Evolutionary conservation across 768 basidiomycete genomes (phyloP).

Genomic region (Kwoniella shandongensis): DNA sequence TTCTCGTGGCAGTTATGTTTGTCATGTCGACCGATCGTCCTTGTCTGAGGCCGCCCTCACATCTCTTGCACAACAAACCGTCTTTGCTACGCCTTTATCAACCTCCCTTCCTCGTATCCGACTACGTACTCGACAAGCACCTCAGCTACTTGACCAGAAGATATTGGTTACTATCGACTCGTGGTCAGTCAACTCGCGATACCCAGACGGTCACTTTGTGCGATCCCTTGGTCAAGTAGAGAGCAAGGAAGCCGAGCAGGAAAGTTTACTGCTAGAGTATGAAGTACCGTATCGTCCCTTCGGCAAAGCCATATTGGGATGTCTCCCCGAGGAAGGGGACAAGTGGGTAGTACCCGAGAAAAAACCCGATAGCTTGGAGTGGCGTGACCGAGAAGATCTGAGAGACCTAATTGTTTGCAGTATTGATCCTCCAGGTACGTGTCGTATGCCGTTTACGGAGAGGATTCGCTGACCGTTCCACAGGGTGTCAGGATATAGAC

Average conservation of each 20-base stretch:
- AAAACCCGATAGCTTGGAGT: conserved; percentile 58
- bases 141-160: conserved; percentile 82
- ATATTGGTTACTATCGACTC: conserved; percentile 92
- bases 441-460: neutral
- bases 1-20: conserved; percentile 68
- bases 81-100: conserved; percentile 92
- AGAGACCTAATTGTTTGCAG: conserved; percentile 84
- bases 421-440: conserved; percentile 88
- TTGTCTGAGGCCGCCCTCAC: conserved; percentile 74
- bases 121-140: conserved; percentile 90
- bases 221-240: conserved; percentile 85
- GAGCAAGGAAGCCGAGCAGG: conserved; percentile 94
- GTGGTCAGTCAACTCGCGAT: conserved; percentile 82
- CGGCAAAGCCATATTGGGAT: conserved; percentile 89
- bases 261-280: conserved; percentile 87
- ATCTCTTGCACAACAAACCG: conserved; percentile 72
- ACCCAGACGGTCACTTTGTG: conserved; percentile 97
- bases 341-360: conserved; percentile 89
- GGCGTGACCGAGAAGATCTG: conserved; percentile 85
- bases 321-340: conserved; percentile 85
- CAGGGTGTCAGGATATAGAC: conserved; percentile 96
- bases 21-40: conserved; percentile 88
- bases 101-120: conserved; percentile 89
- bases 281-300: conserved; percentile 96
- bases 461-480: neutral